These are phyloP conservation scores for Fraxinus americana DNA, from an alignment of 257 asterid species.

Conservation along the genomic window DNA sequence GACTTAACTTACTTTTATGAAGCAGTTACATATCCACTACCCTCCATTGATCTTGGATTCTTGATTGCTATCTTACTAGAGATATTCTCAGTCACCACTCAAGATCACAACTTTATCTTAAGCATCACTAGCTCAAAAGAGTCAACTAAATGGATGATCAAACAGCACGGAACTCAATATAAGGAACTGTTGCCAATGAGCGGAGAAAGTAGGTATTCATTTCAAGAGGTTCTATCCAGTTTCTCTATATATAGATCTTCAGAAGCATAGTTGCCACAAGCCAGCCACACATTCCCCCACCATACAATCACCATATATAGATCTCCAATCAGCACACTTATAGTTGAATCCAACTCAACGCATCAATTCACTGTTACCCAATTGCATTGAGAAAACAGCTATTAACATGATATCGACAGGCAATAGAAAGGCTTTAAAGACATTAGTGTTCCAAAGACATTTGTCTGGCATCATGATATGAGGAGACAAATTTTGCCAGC, in stretches of 20 bases:
- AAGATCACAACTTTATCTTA: conserved; percentile 33
- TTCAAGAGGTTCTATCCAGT: conserved; percentile 22
- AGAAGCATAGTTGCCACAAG: conserved; percentile 1
- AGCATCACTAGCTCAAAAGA: conserved; percentile 29
- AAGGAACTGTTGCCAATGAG: conserved; percentile 23
- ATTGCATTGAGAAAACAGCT: conserved; percentile 29
- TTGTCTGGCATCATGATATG: conserved; percentile 34
- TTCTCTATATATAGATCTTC: conserved; percentile 23
- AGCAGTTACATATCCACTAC: conserved; percentile 9
- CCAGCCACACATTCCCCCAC: conserved; percentile 14
- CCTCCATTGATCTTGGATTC: conserved; percentile 21
- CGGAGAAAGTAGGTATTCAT: neutral
- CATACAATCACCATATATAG: neutral
- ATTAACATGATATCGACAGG: conserved; percentile 28
- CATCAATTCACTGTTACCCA: conserved; percentile 15
- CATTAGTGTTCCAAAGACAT: conserved; percentile 25
- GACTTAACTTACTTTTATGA: conserved; percentile 17
- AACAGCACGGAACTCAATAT: conserved; percentile 24
- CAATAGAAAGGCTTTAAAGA: conserved; percentile 28
- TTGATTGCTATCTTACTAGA: conserved; percentile 17
- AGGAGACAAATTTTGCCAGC: conserved; percentile 20
- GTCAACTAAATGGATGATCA: conserved; percentile 30
- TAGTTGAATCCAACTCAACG: conserved; percentile 20
- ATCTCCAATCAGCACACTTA: conserved; percentile 14
- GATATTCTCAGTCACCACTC: conserved; percentile 24